phyloP scores from a whole-genome alignment of 495 filamentous ascomycete genomes.

The Aspergillus hancockii region DNA sequence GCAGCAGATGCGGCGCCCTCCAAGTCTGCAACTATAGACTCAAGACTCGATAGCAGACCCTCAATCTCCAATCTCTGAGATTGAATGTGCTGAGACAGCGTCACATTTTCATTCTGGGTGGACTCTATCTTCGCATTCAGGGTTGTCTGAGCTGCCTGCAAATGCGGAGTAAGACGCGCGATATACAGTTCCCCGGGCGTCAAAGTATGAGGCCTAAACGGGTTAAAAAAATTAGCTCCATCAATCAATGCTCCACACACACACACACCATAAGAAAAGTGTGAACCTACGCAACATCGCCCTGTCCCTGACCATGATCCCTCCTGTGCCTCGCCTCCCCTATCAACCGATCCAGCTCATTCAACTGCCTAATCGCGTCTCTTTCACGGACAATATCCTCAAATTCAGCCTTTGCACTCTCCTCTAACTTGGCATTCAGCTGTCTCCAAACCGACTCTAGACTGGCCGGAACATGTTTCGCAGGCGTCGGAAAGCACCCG shows the following conservation, averaged over 20 bases:
- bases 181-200: conserved; percentile 63
- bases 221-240: neutral
- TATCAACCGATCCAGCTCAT: conserved; percentile 78
- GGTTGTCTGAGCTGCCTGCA: conserved; percentile 58
- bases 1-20: conserved; percentile 60
- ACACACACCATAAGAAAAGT: neutral
- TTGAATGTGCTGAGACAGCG: conserved; percentile 60
- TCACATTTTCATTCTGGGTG: conserved; percentile 64
- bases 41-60: conserved; percentile 61
- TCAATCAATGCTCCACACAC: neutral
- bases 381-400: conserved; percentile 70
- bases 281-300: conserved; percentile 38
- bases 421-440: conserved; percentile 66
- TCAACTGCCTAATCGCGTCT: conserved; percentile 71
- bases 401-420: conserved; percentile 68
- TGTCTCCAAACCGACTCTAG: conserved; percentile 68
- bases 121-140: conserved; percentile 62
- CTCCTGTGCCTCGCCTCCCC: conserved; percentile 65
- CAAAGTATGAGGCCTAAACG: conserved; percentile 71
- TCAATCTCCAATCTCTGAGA: conserved; percentile 76
- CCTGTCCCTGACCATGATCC: conserved; percentile 35
- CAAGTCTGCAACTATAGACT: conserved; percentile 68
- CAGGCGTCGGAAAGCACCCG: conserved; percentile 84
- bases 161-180: conserved; percentile 70
- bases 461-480: conserved; percentile 64